Evolutionary conservation across 192 early-diverging fungal genomes (phyloP).

Genomic region (Coemansia sp.): DNA sequence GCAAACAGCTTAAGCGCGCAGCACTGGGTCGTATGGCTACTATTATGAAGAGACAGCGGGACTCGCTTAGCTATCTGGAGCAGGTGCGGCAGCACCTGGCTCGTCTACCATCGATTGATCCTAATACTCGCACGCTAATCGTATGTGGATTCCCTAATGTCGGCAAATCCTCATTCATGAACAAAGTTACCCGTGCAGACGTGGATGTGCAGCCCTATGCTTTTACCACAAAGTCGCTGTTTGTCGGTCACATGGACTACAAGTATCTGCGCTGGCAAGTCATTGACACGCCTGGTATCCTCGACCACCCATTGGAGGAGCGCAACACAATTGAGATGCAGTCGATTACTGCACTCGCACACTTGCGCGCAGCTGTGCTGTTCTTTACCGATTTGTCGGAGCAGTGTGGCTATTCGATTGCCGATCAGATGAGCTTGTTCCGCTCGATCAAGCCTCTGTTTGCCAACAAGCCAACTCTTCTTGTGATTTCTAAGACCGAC

Average conservation of each 20-base stretch:
- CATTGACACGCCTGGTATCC: conserved; percentile 99
- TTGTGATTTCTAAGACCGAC: conserved; percentile 98
- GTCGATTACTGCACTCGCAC: conserved; percentile 98
- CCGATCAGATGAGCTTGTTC: conserved; percentile 86
- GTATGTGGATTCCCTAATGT: conserved; percentile 99
- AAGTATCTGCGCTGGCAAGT: conserved; percentile 99
- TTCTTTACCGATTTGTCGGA: conserved; percentile 99
- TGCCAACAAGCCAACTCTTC: conserved; percentile 93
- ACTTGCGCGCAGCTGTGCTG: conserved; percentile 91
- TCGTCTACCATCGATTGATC: conserved; percentile 97
- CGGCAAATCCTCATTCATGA: conserved; percentile 97
- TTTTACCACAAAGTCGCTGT: conserved; percentile 99
- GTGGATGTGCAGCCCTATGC: conserved; percentile 99
- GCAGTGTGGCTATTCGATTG: conserved; percentile 96
- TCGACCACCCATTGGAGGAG: conserved; percentile 99
- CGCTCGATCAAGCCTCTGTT: conserved; percentile 97
- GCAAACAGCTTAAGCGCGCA: conserved; percentile 98
- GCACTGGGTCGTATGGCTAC: conserved; percentile 99
- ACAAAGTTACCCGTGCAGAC: conserved; percentile 98
- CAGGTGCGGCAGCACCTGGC: conserved; percentile 99
- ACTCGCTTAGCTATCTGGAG: conserved; percentile 94
- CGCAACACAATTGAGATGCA: conserved; percentile 99
- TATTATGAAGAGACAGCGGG: conserved; percentile 98
- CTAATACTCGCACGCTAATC: conserved; percentile 98
- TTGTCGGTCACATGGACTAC: conserved; percentile 99